phyloP scores from a whole-genome alignment of 1,139 yeast species.

The Trichomonascaceae sp. region DNA sequence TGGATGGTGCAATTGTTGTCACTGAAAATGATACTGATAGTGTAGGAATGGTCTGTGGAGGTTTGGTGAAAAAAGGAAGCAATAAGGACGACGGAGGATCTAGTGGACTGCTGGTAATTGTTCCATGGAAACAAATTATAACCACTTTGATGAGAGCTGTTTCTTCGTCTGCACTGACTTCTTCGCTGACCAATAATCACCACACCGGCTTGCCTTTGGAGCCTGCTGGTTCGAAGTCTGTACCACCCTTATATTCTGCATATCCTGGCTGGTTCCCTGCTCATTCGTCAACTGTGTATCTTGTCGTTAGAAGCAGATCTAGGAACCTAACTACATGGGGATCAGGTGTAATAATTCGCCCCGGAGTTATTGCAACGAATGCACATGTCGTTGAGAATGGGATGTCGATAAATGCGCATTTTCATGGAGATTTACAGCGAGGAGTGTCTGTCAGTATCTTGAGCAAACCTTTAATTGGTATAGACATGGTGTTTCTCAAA shows the following conservation, averaged over 20 bases:
- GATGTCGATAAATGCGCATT: conserved; percentile 1
- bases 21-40: conserved; percentile 8
- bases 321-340: conserved; percentile 38
- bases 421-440: not conserved
- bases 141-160: not conserved
- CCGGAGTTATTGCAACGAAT: conserved; percentile 38
- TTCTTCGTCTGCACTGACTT: not conserved
- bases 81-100: conserved; percentile 38
- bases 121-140: conserved; percentile 43
- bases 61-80: conserved; percentile 41
- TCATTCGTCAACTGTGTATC: conserved; percentile 1
- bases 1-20: conserved; percentile 53
- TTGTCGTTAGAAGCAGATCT: conserved; percentile 13
- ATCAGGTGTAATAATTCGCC: conserved; percentile 39
- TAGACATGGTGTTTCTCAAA: conserved; percentile 34
- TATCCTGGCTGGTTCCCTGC: not conserved
- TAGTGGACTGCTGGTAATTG: conserved; percentile 36
- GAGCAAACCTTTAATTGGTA: conserved; percentile 29
- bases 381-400: conserved; percentile 37
- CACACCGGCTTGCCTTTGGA: not conserved
- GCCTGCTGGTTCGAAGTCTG: not conserved
- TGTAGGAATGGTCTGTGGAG: conserved; percentile 54
- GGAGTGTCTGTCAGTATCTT: not conserved
- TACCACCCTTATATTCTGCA: not conserved
- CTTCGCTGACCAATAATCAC: not conserved